Conservation (phyloP, 768 basidiomycete genomes). For the Hericium alpestre region DNA sequence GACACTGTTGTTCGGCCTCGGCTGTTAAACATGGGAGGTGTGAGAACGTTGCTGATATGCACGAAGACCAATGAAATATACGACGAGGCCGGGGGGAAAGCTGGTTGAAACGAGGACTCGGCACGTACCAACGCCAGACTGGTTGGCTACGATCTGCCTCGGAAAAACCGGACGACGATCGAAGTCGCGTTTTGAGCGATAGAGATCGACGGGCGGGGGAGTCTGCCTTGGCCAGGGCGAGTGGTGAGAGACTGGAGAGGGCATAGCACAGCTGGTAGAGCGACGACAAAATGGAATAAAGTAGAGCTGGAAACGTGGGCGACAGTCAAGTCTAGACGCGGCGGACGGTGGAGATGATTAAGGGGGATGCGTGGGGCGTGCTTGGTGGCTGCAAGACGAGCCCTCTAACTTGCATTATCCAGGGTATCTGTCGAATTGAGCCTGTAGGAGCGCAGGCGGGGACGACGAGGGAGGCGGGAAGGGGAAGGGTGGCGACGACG, state of each 20-base stretch:
- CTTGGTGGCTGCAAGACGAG: constrained; percentile 4
- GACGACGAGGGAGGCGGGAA: constrained; percentile 19
- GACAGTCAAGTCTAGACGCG: constrained; percentile 14
- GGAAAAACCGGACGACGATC: constrained; percentile 8
- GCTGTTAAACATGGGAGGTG: constrained; percentile 13
- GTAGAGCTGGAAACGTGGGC: constrained; percentile 15
- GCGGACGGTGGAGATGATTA: constrained; percentile 11
- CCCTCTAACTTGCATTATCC: constrained; percentile 22
- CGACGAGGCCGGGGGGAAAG: neutral
- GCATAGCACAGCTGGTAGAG: constrained; percentile 23
- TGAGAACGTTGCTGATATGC: constrained; percentile 1
- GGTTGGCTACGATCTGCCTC: constrained; percentile 12
- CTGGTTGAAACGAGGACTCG: neutral
- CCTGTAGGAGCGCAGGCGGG: constrained; percentile 16
- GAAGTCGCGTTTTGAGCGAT: constrained; percentile 22
- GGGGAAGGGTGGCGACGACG: neutral
- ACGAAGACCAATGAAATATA: neutral
- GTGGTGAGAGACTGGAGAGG: constrained; percentile 21
- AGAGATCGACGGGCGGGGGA: constrained; percentile 18
- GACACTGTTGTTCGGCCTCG: constrained; percentile 37
- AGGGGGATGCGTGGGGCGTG: constrained; percentile 7
- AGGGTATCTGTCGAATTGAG: constrained; percentile 12
- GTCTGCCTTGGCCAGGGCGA: constrained; percentile 39
- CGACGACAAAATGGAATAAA: constrained; percentile 11
- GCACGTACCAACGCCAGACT: constrained; percentile 11